Base-by-base conservation (phyloP, 768 basidiomycete genomes). In the Calocybe gangraenosa region DNA sequence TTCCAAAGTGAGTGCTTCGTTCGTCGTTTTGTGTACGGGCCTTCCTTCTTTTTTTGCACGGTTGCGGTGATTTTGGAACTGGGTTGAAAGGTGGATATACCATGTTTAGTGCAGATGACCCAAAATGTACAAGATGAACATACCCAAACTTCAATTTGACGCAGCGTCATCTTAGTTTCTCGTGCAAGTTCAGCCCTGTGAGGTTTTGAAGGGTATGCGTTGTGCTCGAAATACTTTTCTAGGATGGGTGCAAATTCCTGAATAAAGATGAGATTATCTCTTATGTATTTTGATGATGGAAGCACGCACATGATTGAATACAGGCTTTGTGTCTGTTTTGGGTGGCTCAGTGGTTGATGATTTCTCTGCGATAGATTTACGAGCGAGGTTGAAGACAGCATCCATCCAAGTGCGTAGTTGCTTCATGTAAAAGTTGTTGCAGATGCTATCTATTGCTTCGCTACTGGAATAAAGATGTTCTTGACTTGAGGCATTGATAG, bases 131-230 rank as follows among this genome's bases (percentile, higher is more conserved):
- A n/a, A n/a, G n/a, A n/a, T 21, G 1, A 18, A 41, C 69, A 1
- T 46, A 79, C 79, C 79, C 79, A 81, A 35, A 78, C 72, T 56
- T 76, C 71, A 6, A 81, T 76, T 43, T 81, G 78, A 0, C 70
- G 44, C 0, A 56, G 54, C 0, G 66, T 57, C 76, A 79, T 78
- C 23, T 54, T 52, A 0, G 72, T 65, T 39, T 73, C 73, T n/a
- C 58, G 44, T 0, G 79, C 79, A 0, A 81, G 57, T 0, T 61
- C 31, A 0, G 23, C 37, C 1, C 68, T 67, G 42, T 81, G 77
- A 0, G 62, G 55, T 0, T 59, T 57, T 0, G 70, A 68, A 0
- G 78, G 78, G 25, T 74, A 79, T 0, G 74, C 66, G 46, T 79
- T 74, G n/a, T 62, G 55, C 3, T 67, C 58, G 23, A 79, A 79